Evolutionary conservation across 208 protist genomes (phyloP).

Genomic region (Angomonas desouzai): DNA sequence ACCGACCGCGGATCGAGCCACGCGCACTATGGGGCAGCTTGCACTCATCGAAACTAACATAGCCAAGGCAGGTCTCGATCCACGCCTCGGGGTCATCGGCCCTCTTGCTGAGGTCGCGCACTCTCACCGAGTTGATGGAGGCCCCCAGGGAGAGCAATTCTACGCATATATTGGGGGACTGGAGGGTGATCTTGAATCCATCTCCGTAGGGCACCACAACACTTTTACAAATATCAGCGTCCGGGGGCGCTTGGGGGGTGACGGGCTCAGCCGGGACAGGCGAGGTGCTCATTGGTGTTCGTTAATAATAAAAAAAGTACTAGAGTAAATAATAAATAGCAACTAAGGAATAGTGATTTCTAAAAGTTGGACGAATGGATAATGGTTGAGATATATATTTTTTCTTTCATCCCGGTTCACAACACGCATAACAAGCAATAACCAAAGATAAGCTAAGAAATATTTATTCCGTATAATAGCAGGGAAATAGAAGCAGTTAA

Average conservation of each 20-base stretch:
- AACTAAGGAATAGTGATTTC: neutral
- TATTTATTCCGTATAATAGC: too few relatives aligned
- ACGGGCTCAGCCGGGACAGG: constrained; percentile 17
- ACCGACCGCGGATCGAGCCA: constrained; percentile 48
- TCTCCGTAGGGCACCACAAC: constrained; percentile 59
- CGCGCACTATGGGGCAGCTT: constrained; percentile 13
- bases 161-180: constrained; percentile 45
- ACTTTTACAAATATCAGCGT: constrained; percentile 10
- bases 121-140: constrained; percentile 54
- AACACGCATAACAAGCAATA: too few relatives aligned
- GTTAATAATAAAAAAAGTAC: constrained; percentile 13
- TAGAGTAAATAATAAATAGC: constrained; percentile 1
- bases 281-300: constrained; percentile 7
- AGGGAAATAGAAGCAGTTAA: too few relatives aligned
- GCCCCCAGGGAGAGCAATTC: constrained; percentile 62
- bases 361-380: too few relatives aligned
- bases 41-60: constrained; percentile 36
- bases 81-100: constrained; percentile 23
- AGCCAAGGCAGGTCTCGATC: constrained; percentile 56
- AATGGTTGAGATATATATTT: too few relatives aligned
- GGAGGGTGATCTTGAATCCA: constrained; percentile 44
- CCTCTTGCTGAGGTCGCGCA: constrained; percentile 34
- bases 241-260: neutral
- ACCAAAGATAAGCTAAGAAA: too few relatives aligned
- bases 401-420: too few relatives aligned